phyloP scores from a whole-genome alignment of 2,329 filamentous ascomycete genomes.

The Ophiostoma perfectum region DNA sequence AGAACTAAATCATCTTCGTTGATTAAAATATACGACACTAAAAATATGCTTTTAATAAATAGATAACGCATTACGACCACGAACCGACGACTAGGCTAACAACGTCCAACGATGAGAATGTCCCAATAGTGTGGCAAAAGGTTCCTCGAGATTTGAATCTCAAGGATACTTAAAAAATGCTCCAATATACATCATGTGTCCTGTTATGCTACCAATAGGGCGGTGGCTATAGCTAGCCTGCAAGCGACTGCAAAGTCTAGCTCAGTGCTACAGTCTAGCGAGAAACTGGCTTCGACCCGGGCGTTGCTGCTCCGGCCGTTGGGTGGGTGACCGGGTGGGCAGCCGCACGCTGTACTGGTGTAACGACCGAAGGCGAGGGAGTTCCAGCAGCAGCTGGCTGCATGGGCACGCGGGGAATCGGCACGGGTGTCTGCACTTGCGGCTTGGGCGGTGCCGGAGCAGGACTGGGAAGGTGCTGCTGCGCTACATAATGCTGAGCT shows the following conservation, averaged over 20 bases:
- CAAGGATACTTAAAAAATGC: no score
- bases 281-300: slow-evolving; percentile 2
- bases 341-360: background rate
- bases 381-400: background rate
- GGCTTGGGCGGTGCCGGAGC: slow-evolving; percentile 18
- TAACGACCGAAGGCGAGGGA: background rate
- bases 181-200: no score
- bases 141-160: no score
- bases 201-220: no score
- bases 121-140: no score
- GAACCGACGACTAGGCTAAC: background rate
- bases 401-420: slow-evolving; percentile 27
- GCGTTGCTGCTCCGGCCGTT: background rate
- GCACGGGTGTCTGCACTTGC: slow-evolving; percentile 28
- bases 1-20: background rate
- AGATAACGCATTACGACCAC: background rate
- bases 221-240: no score
- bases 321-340: slow-evolving; percentile 9
- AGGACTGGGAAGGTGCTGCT: background rate
- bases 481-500: slow-evolving; percentile 1
- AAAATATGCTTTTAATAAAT: background rate
- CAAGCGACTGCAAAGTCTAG: background rate
- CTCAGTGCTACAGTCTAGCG: background rate
- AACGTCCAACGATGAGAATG: no score
- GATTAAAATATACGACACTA: background rate